These are phyloP conservation scores for Inonotus hispidus DNA, from an alignment of 1,284 basidiomycete species.

Conservation along the genomic window DNA sequence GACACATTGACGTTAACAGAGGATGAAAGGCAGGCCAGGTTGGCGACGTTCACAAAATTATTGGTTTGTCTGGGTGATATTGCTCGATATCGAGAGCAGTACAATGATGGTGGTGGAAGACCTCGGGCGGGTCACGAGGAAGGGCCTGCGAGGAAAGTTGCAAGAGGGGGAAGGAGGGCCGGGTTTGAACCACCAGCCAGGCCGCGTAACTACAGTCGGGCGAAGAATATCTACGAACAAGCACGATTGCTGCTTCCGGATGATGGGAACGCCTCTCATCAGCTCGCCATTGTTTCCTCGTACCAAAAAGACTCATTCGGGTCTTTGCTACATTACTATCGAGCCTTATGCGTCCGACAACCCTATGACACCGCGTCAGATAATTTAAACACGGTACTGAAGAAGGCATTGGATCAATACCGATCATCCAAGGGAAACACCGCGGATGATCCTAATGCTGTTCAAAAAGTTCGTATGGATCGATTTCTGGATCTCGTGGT, in stretches of 20 bases:
- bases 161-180: slow-evolving; percentile 39
- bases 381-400: slow-evolving; percentile 74
- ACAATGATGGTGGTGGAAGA: slow-evolving; percentile 66
- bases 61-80: slow-evolving; percentile 93
- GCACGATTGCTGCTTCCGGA: slow-evolving; percentile 78
- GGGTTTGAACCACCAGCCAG: slow-evolving; percentile 39
- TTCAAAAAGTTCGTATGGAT: slow-evolving; percentile 41
- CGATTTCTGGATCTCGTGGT: slow-evolving; percentile 69
- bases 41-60: slow-evolving; percentile 79
- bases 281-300: slow-evolving; percentile 88
- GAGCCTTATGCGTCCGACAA: slow-evolving; percentile 80
- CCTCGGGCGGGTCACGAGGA: slow-evolving; percentile 63
- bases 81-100: slow-evolving; percentile 88
- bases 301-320: slow-evolving; percentile 81
- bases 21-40: slow-evolving; percentile 53
- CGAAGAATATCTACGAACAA: slow-evolving; percentile 79
- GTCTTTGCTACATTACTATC: slow-evolving; percentile 84
- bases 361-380: slow-evolving; percentile 86
- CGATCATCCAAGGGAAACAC: slow-evolving; percentile 38
- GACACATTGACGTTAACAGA: slow-evolving; percentile 36
- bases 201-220: slow-evolving; percentile 66
- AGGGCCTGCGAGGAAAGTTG: slow-evolving; percentile 33
- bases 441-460: slow-evolving; percentile 31
- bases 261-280: slow-evolving; percentile 87
- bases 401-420: slow-evolving; percentile 60